These are phyloP conservation scores for Odonthalia washingtoniensis DNA, from an alignment of 31 red algal species.

Conservation along the genomic window DNA sequence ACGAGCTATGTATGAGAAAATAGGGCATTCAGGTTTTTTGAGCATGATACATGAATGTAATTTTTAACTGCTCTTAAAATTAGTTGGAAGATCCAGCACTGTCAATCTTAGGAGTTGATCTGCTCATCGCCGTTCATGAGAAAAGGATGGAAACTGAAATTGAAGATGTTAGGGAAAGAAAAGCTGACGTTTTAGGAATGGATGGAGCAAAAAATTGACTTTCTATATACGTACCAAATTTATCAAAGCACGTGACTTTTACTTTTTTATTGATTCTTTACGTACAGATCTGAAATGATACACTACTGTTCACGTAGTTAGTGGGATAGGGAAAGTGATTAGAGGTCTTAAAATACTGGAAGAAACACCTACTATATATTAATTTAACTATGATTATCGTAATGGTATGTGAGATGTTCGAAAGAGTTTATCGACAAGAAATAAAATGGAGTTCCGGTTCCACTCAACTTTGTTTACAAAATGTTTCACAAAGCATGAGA, in stretches of 20 bases:
- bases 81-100: too few species aligned
- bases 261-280: conserved; percentile 37
- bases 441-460: conserved; percentile 35
- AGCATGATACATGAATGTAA: too few species aligned
- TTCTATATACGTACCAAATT: conserved; percentile 15
- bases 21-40: too few species aligned
- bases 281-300: conserved; percentile 12
- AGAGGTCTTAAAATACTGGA: too few species aligned
- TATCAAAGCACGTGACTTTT: not conserved
- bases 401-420: conserved; percentile 13
- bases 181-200: conserved; percentile 30
- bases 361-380: not conserved
- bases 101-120: too few species aligned
- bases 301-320: too few species aligned
- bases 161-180: not conserved
- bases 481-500: conserved; percentile 28
- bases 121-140: too few species aligned
- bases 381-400: conserved; percentile 35
- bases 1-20: too few species aligned
- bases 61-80: too few species aligned
- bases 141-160: too few species aligned
- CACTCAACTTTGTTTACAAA: conserved; percentile 39
- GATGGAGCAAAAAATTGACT: conserved; percentile 37
- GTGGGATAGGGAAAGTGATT: too few species aligned
- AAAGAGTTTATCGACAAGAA: conserved; percentile 15